Percentiles rank a stretch among this genome's conserved stretches.
These are phyloP conservation scores for Aureobasidium lini DNA, from an alignment of 2,329 filamentous ascomycete species.

Conservation along the genomic window DNA sequence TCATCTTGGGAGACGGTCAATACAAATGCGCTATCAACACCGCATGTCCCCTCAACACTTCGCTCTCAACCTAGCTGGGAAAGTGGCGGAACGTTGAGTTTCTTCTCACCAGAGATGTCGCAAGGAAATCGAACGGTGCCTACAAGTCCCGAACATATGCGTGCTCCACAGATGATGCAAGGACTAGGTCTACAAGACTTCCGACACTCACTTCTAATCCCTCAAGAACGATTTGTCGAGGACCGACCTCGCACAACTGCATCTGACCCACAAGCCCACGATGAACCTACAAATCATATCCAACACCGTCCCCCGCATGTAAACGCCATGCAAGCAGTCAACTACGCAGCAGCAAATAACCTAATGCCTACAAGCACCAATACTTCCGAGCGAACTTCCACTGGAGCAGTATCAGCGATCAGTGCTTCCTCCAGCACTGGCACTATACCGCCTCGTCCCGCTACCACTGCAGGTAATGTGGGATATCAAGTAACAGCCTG, in stretches of 20 bases:
- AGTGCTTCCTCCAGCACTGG: neutral
- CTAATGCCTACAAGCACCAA: neutral
- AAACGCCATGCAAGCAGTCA: conserved; percentile 14
- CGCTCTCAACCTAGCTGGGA: neutral
- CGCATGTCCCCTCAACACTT: conserved; percentile 9
- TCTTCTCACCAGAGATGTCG: neutral
- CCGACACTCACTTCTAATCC: conserved; percentile 3
- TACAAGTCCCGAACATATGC: conserved; percentile 4
- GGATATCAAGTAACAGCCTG: conserved; percentile 6
- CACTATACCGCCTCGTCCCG: neutral
- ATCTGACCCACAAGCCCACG: neutral
- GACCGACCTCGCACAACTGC: conserved; percentile 6
- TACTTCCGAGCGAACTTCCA: neutral
- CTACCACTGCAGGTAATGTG: conserved; percentile 18
- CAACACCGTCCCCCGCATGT: conserved; percentile 14
- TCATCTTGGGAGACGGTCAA: conserved; percentile 16
- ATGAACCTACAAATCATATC: neutral
- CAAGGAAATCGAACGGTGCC: neutral
- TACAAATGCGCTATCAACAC: conserved; percentile 11
- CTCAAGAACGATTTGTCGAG: neutral
- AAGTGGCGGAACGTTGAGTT: neutral
- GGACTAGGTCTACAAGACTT: conserved; percentile 1
- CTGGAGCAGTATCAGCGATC: neutral
- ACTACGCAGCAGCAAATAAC: conserved; percentile 12
- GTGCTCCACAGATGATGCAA: neutral